These are phyloP conservation scores for Salix viminalis DNA, from an alignment of 345 rosid species.

Conservation along the genomic window DNA sequence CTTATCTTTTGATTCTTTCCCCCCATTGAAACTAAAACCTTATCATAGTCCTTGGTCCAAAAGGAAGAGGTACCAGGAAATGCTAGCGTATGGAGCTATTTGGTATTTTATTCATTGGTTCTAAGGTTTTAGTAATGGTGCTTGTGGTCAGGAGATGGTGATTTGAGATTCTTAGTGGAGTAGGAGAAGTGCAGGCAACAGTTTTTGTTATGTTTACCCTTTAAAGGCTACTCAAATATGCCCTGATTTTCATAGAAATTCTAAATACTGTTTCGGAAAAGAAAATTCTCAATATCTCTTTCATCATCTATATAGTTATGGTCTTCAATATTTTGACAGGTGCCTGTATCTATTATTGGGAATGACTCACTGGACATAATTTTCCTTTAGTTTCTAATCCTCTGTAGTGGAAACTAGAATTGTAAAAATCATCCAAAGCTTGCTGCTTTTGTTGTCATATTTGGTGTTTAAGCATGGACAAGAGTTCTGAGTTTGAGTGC, in stretches of 20 bases:
- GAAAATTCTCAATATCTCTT: not conserved
- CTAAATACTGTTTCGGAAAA: not conserved
- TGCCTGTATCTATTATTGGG: not conserved
- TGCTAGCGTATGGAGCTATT: not conserved
- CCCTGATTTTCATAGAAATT: not conserved
- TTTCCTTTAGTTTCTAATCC: not conserved
- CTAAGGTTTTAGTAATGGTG: not conserved
- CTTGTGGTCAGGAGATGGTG: not conserved
- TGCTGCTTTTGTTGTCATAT: not conserved
- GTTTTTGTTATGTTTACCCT: not conserved
- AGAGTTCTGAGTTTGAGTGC: not conserved
- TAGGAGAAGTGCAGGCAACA: not conserved
- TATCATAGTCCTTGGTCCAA: not conserved
- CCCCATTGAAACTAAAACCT: not conserved
- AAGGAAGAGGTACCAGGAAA: not conserved
- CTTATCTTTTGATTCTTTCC: no score
- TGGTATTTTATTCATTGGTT: not conserved
- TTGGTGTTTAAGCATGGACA: not conserved
- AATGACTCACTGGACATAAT: not conserved
- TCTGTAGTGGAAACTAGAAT: not conserved
- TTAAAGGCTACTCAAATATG: not conserved
- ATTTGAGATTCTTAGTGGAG: not conserved
- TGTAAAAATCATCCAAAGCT: not conserved
- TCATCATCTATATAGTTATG: not conserved
- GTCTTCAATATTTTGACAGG: not conserved